These are phyloP conservation scores for Cordyceps fumosorosea DNA, from an alignment of 2,329 filamentous ascomycete genomes.

Conservation along the genomic window DNA sequence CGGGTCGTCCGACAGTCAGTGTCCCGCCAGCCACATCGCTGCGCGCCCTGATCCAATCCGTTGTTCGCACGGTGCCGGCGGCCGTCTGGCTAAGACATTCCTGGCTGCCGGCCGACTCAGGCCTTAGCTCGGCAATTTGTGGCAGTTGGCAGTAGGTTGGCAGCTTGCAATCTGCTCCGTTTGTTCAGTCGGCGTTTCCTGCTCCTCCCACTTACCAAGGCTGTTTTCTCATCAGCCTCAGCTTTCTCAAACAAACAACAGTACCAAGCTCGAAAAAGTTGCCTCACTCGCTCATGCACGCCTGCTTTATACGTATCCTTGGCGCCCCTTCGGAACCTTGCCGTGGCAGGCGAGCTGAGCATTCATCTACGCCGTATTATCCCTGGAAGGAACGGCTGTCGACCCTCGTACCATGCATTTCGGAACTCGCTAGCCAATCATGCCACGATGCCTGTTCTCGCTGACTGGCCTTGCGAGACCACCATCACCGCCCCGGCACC, in stretches of 20 bases:
- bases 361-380: constrained; percentile 6
- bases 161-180: not conserved
- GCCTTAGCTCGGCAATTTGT: not conserved
- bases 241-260: not conserved
- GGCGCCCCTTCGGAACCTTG: constrained; percentile 8
- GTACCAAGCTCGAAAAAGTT: not conserved
- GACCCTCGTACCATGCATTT: not conserved
- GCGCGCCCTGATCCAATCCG: not conserved
- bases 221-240: not conserved
- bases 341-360: constrained; percentile 9
- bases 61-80: not conserved
- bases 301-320: not conserved
- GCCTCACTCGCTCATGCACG: not conserved
- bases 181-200: not conserved
- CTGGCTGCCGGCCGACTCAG: not conserved
- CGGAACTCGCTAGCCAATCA: constrained; percentile 13
- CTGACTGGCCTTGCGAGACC: not conserved
- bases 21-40: not conserved
- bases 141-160: not conserved
- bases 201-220: not conserved
- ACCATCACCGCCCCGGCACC: not conserved
- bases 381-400: constrained; percentile 2
- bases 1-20: not conserved
- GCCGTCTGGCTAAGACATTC: not conserved
- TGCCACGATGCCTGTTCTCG: not conserved